Evolutionary conservation across 805 yeast species (phyloP).

Genomic region (Candida tibetensis): DNA sequence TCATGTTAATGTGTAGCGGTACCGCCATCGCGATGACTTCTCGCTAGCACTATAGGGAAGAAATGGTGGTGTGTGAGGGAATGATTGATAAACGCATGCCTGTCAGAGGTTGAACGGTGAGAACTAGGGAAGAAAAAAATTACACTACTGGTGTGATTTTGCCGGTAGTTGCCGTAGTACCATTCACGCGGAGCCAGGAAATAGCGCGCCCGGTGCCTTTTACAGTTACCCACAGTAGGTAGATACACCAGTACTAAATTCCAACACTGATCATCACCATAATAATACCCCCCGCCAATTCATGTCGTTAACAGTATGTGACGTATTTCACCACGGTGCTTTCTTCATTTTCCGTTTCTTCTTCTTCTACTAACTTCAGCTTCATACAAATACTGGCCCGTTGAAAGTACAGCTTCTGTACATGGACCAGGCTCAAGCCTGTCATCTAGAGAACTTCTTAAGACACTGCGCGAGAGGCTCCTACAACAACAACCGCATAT

Average conservation of each 20-base stretch:
- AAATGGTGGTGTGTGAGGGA: not conserved
- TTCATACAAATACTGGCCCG: constrained; percentile 16
- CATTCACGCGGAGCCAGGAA: too few relatives aligned
- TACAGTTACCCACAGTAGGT: too few relatives aligned
- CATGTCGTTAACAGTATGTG: constrained; percentile 13
- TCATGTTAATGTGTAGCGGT: not conserved
- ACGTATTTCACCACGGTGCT: too few relatives aligned
- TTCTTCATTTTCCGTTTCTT: too few relatives aligned
- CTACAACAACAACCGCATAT: constrained; percentile 12
- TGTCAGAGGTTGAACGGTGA: too few relatives aligned
- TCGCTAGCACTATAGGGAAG: not conserved
- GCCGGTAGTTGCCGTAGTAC: too few relatives aligned
- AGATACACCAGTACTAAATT: too few relatives aligned
- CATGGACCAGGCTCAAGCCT: constrained; percentile 6
- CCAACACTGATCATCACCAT: too few relatives aligned
- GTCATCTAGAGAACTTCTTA: constrained; percentile 18
- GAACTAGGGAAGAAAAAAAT: too few relatives aligned
- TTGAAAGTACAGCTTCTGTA: constrained; percentile 14
- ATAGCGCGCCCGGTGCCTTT: too few relatives aligned
- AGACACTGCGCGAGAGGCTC: constrained; percentile 22
- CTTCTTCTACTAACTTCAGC: constrained; percentile 9
- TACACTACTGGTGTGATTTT: too few relatives aligned
- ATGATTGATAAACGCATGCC: not conserved
- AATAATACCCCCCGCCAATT: too few relatives aligned
- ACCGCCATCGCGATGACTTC: not conserved